A percentile compares a stretch with the other conserved stretches of the same genome.
phyloP scores from a whole-genome alignment of 208 protist species.

The Plasmodiophora brassicae region DNA sequence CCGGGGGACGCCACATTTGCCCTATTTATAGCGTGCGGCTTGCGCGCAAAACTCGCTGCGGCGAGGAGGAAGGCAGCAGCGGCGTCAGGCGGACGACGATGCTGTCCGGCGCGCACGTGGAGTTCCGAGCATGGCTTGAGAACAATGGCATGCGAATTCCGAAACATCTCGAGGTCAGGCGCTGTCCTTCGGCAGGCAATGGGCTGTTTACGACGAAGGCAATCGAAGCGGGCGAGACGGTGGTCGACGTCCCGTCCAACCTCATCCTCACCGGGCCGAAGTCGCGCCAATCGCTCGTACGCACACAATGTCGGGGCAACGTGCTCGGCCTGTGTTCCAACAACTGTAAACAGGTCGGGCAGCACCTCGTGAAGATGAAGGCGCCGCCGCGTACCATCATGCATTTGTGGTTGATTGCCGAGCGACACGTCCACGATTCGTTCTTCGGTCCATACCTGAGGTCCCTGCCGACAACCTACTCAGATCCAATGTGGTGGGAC shows the following conservation, averaged over 20 bases:
- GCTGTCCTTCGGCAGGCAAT: background rate
- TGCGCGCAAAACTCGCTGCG: no score
- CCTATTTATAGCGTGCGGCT: no score
- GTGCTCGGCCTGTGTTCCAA: background rate
- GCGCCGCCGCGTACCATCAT: background rate
- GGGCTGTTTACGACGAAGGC: background rate
- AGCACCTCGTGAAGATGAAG: background rate
- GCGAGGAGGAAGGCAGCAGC: no score
- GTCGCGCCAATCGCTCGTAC: background rate
- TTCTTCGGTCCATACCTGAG: slow-evolving; percentile 10
- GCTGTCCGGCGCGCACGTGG: no score
- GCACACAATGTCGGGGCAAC: background rate
- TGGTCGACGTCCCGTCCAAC: background rate
- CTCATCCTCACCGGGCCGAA: background rate
- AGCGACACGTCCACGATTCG: background rate
- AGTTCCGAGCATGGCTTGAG: background rate
- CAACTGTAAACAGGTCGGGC: background rate
- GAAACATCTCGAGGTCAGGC: background rate
- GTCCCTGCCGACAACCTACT: background rate
- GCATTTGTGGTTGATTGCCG: background rate
- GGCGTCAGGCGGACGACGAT: no score
- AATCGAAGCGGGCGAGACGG: background rate
- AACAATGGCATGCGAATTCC: background rate
- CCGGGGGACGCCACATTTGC: no score
- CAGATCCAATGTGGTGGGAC: background rate